Conservation (phyloP, 768 basidiomycete genomes). For the Solioccasus polychromus region DNA sequence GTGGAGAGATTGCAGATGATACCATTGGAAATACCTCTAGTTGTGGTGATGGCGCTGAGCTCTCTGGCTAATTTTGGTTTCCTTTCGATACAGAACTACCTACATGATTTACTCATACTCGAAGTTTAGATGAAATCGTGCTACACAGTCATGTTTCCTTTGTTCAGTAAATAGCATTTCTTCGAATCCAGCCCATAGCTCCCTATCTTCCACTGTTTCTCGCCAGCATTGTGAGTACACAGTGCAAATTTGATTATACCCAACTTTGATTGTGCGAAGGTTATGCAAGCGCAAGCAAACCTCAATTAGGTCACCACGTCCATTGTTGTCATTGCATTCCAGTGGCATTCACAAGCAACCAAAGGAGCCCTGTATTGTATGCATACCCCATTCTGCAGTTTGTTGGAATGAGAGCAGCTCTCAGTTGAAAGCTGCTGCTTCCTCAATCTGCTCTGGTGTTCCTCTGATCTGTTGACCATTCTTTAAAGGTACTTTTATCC, state of each 20-base stretch:
- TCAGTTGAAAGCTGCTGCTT: conserved; percentile 29
- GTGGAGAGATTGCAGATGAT: too few relatives aligned
- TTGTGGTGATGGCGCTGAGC: too few relatives aligned
- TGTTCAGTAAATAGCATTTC: conserved; percentile 39
- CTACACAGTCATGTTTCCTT: conserved; percentile 31
- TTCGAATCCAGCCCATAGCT: conserved; percentile 37
- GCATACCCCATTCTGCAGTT: conserved; percentile 53
- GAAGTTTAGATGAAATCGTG: conserved; percentile 33
- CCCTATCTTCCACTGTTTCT: conserved; percentile 23
- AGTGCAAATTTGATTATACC: conserved; percentile 40
- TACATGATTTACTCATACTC: conserved; percentile 13
- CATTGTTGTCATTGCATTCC: conserved; percentile 26
- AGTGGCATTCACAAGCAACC: conserved; percentile 43
- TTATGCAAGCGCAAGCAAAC: conserved; percentile 35
- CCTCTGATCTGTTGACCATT: conserved; percentile 19
- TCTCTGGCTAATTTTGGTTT: too few relatives aligned
- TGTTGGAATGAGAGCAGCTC: conserved; percentile 45
- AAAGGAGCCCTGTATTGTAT: conserved; percentile 43
- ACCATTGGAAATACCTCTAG: too few relatives aligned
- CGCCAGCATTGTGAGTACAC: conserved; percentile 43
- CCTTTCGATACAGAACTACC: too few relatives aligned
- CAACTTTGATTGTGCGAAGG: conserved; percentile 34
- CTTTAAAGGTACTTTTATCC: conserved; percentile 40
- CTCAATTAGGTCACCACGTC: conserved; percentile 35
- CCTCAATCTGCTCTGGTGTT: conserved; percentile 15